Evolutionary conservation across 148 eudicot species (phyloP), one percentile per base, ranked within the genome.

Genomic region (Rhododendron simsii): DNA sequence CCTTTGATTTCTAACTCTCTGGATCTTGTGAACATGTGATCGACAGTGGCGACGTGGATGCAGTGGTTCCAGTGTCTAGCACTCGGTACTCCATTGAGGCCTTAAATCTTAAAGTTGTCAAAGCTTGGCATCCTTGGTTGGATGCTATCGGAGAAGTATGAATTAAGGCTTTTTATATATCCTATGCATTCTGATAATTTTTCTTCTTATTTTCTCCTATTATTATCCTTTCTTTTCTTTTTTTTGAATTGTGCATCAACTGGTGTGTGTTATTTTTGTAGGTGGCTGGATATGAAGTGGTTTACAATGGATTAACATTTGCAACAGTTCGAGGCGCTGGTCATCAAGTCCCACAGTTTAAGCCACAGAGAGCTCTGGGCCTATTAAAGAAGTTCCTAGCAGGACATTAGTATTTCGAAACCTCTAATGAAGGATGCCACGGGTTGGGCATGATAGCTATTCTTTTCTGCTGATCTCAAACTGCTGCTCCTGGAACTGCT

Each of bases 31-130:
- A 57, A 45, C 5, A 39, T 81, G 37, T 81, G 8, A 33, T 59
- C 48, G 30, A 71, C 88, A 88, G 90, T 59, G 86, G 90, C 28
- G 90, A 88, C 28, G 84, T 88, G 81, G 90, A 88, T 83, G 88
- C 87, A 65, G 86, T 86, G 5, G 88, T 88, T 80, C 87, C 90
- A 10, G 90, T 88, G 48, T 28, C 90, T 35, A 41, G 90, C 71
- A 84, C 90, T 30, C 86, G 88, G 15, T 88, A 88, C 79, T 86
- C 86, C 51, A 80, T 88, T 37, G 74, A 69, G 39, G 88, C 88
- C 69, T 65, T 86, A 76, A 86, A 86, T 7, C 86, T 88, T 44
- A 79, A 28, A 81, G 86, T 88, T 33, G 37, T 88, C 69, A 84
- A 88, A 80, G 82, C 86, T 53, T 88, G 90, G 90, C 77, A 61